Evolutionary conservation across 345 rosid genomes (phyloP), one percentile per base, ranked within the genome.

Genomic region (Microcos paniculata): DNA sequence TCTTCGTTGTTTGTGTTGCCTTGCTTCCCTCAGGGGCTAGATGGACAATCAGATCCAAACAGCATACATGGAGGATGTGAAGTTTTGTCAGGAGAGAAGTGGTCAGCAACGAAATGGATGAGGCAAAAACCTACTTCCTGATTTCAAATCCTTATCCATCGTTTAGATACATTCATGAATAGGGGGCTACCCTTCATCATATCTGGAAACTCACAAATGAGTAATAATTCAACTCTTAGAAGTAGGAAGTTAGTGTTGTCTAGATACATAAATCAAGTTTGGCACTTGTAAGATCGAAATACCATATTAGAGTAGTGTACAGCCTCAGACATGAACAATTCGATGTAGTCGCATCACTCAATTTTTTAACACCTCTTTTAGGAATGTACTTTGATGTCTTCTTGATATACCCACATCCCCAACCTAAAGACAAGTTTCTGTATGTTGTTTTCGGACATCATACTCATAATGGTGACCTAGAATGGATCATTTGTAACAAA

Each of bases 21-120:
- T 0, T 49, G 24, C 18, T 49, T 64, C 40, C 71, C 57, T 48
- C 84, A 93, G 97, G 97, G 98, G 46, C 78, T 93, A 5, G 91
- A 93, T 6, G 99, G 98, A 65, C 86, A 90, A 62, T 89, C 96
- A 18, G 97, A 95, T 85, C 90, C 91, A 6, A 89, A 80, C 42
- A 93, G 94, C 88, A 78, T 95, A 69, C 97, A 95, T 56, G 99
- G 96, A 46, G 99, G 99, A 80, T 95, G 99, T 51, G 91, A 91
- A 85, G 97, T 95, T 67, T 78, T 91, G 55, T 72, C 90, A 0
- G 96, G 96, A 56, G 97, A 91, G 86, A 95, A 95, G 79, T 91
- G 99, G 99, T 95, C 98, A 16, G 96, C 98, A 75, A 95, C 99
- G 28, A 95, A 95, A 87, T 93, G 96, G 98, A 91, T 93, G 97